Conservation (phyloP, 176 grass and related monocot species). For the Aegilops tauschii region DNA sequence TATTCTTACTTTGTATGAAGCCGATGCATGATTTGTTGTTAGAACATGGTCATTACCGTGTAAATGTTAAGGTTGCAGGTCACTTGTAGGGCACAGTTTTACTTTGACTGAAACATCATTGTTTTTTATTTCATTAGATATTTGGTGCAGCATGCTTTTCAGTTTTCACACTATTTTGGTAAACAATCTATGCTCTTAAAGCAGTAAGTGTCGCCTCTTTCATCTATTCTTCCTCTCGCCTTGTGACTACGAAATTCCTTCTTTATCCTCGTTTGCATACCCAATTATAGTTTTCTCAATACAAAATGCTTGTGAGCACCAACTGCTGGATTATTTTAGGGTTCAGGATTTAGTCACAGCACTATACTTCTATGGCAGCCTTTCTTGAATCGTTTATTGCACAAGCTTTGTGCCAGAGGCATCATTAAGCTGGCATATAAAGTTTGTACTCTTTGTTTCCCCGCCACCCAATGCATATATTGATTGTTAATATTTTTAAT, state of each 20-base stretch:
- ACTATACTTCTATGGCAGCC: neutral
- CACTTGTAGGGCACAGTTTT: constrained; percentile 26
- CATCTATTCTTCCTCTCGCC: neutral
- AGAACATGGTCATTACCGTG: constrained; percentile 29
- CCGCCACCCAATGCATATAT: constrained; percentile 16
- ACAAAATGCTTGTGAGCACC: constrained; percentile 15
- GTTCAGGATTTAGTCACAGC: neutral
- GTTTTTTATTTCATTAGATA: constrained; percentile 27
- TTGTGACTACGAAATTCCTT: neutral
- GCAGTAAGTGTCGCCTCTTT: constrained; percentile 2
- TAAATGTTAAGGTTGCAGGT: constrained; percentile 34
- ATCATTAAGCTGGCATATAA: constrained; percentile 16
- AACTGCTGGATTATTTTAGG: constrained; percentile 6
- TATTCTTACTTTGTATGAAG: constrained; percentile 20
- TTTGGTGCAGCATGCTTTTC: constrained; percentile 7
- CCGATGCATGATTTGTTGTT: constrained; percentile 35
- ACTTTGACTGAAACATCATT: neutral
- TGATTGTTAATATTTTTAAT: constrained; percentile 13
- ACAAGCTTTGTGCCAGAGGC: neutral
- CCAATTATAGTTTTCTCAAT: constrained; percentile 15
- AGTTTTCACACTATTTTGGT: constrained; percentile 7
- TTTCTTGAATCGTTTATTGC: constrained; percentile 7
- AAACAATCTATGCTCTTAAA: constrained; percentile 11
- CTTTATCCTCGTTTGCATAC: neutral
- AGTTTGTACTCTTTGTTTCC: constrained; percentile 18